Evolutionary conservation across 148 eudicot genomes (phyloP).

Genomic region (Rhododendron williamsianum): DNA sequence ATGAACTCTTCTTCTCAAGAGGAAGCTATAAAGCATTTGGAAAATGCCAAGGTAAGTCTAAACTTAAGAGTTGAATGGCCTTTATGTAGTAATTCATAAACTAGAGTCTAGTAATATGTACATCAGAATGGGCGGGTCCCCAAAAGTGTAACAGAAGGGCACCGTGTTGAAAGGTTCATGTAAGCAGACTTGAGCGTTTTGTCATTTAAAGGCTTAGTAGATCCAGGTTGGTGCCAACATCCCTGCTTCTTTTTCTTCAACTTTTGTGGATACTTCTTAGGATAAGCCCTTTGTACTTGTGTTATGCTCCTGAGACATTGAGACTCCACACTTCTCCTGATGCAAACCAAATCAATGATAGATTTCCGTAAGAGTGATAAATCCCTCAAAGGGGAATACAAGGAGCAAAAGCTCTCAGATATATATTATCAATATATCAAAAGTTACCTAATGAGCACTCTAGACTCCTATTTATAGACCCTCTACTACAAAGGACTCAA

Average conservation of each 20-base stretch:
- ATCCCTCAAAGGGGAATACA: too few relatives aligned
- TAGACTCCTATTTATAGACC: too few relatives aligned
- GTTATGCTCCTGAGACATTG: background rate
- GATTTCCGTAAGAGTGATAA: too few relatives aligned
- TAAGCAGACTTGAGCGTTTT: background rate
- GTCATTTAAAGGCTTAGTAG: background rate
- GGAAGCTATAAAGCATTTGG: slow-evolving; percentile 84
- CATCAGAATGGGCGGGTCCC: background rate
- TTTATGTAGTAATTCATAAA: background rate
- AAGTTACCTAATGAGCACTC: too few relatives aligned
- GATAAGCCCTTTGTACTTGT: background rate
- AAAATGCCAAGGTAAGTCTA: slow-evolving; percentile 69
- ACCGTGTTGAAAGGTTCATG: background rate
- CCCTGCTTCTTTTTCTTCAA: background rate
- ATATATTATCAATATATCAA: too few relatives aligned
- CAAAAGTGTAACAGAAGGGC: background rate
- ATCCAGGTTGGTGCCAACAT: background rate
- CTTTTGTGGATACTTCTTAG: background rate
- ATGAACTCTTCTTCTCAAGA: slow-evolving; percentile 85
- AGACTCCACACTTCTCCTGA: background rate
- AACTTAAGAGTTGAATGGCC: background rate
- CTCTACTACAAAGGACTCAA: too few relatives aligned
- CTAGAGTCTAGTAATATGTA: background rate
- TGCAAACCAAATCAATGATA: too few relatives aligned
- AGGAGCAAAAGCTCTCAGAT: too few relatives aligned